A percentile compares a stretch with the other conserved stretches of the same genome.
phyloP scores from a whole-genome alignment of 1,284 basidiomycete species.

The Polyporus tsugae region DNA sequence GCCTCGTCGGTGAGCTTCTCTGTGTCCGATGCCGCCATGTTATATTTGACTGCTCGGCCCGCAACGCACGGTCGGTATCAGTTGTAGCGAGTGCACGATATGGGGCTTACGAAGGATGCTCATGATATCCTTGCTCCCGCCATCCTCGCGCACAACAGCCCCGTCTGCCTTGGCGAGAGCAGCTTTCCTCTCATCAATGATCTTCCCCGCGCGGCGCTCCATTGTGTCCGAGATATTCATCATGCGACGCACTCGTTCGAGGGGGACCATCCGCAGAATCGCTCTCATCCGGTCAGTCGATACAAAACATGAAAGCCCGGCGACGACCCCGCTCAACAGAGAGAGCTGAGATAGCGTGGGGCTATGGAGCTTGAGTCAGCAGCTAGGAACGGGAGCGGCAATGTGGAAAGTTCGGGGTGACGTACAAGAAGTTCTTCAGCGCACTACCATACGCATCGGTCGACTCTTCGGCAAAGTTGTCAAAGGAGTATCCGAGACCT shows the following conservation, averaged over 20 bases:
- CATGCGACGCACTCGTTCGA: constrained; percentile 5
- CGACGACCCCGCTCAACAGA: constrained; percentile 15
- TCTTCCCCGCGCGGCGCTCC: constrained; percentile 46
- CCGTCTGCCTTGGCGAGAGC: constrained; percentile 36
- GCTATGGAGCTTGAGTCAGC: constrained; percentile 9
- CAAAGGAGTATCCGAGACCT: constrained; percentile 49
- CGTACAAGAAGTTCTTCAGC: constrained; percentile 36
- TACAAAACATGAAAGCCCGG: constrained; percentile 18
- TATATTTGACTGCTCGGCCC: constrained; percentile 33
- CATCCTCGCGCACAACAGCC: constrained; percentile 35
- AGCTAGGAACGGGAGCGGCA: background rate
- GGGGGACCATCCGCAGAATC: constrained; percentile 16
- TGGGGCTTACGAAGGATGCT: constrained; percentile 47
- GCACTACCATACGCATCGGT: constrained; percentile 39
- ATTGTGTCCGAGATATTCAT: constrained; percentile 46
- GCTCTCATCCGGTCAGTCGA: constrained; percentile 21
- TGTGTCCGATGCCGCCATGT: constrained; percentile 32
- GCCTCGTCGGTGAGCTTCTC: constrained; percentile 41
- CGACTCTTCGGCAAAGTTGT: constrained; percentile 42
- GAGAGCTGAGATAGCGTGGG: constrained; percentile 17
- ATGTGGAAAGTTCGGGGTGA: background rate
- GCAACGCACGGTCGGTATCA: background rate
- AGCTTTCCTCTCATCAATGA: constrained; percentile 50
- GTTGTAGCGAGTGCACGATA: background rate
- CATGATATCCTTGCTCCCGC: constrained; percentile 51